phyloP scores from a whole-genome alignment of 2,329 filamentous ascomycete species.

The Sclerotinia glacialis region DNA sequence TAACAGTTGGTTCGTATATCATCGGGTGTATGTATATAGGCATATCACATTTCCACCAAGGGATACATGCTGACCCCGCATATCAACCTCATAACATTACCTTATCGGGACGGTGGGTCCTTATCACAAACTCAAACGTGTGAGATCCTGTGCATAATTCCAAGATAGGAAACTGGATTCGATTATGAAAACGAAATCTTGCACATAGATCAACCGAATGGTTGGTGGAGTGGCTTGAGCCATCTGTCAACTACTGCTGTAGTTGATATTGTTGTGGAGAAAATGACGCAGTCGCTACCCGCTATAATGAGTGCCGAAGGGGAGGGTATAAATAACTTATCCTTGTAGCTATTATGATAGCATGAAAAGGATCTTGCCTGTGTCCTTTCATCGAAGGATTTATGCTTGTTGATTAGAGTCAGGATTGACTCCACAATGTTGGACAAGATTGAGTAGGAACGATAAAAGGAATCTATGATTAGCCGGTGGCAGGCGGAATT shows the following conservation, averaged over 20 bases:
- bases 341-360: background rate
- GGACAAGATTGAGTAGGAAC: background rate
- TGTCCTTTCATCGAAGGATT: background rate
- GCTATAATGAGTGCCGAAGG: constrained; percentile 2
- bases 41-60: background rate
- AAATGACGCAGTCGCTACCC: background rate
- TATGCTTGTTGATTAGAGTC: no score
- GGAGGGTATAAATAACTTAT: background rate
- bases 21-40: constrained; percentile 1
- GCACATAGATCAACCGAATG: background rate
- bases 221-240: background rate
- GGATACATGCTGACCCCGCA: constrained; percentile 14
- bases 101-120: constrained; percentile 12
- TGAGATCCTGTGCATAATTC: background rate
- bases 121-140: constrained; percentile 4
- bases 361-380: background rate
- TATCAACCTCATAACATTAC: background rate
- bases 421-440: background rate
- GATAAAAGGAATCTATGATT: background rate
- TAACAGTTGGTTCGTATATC: constrained; percentile 7
- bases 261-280: background rate
- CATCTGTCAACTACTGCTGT: background rate
- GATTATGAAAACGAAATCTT: background rate
- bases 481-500: background rate
- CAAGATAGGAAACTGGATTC: constrained; percentile 12